phyloP scores from a whole-genome alignment of 2,329 filamentous ascomycete genomes.

The Penicillium vulpinum region DNA sequence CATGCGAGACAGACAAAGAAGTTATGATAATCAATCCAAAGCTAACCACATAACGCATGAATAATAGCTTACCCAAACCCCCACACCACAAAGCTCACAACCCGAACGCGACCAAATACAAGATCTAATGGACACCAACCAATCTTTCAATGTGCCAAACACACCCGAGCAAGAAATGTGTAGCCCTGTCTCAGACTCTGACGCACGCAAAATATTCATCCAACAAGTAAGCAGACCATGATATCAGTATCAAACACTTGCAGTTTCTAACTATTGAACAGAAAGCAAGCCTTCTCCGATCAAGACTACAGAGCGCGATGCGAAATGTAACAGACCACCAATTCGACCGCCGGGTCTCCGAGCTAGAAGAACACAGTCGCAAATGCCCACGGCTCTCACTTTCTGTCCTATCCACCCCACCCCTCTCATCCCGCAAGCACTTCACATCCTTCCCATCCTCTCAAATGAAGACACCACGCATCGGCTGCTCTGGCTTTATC shows the following conservation, averaged over 20 bases:
- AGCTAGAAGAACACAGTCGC: conserved; percentile 43
- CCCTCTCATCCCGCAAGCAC: conserved; percentile 18
- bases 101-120: conserved; percentile 18
- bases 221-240: conserved; percentile 37
- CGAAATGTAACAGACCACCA: conserved; percentile 39
- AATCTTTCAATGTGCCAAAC: conserved; percentile 9
- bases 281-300: conserved; percentile 44
- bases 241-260: neutral
- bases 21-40: neutral
- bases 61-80: conserved; percentile 16
- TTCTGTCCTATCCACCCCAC: conserved; percentile 21
- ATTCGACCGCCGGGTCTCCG: conserved; percentile 43
- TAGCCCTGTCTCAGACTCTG: conserved; percentile 36
- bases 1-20: neutral
- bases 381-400: conserved; percentile 34
- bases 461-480: conserved; percentile 23
- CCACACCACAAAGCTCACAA: conserved; percentile 22
- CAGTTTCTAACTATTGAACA: conserved; percentile 22
- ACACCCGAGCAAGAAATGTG: conserved; percentile 14
- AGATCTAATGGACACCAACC: conserved; percentile 13
- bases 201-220: conserved; percentile 42
- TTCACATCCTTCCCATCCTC: conserved; percentile 14
- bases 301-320: conserved; percentile 43
- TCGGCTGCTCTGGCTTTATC: conserved; percentile 16
- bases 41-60: conserved; percentile 2